These are phyloP conservation scores for Hypoxylon sp. DNA, from an alignment of 2,329 filamentous ascomycete genomes.

Conservation along the genomic window DNA sequence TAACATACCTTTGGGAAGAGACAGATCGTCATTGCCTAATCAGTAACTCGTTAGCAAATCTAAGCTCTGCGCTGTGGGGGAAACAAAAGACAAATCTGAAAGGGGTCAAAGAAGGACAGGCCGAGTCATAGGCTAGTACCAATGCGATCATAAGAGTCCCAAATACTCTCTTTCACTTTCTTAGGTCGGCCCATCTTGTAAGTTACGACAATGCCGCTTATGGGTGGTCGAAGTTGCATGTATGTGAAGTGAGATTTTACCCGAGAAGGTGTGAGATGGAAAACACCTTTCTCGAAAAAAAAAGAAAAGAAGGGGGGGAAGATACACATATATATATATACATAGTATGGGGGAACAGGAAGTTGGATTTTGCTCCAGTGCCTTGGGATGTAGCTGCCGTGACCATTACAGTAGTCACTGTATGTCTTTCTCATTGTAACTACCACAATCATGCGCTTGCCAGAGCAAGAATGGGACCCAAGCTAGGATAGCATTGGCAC, in stretches of 20 bases:
- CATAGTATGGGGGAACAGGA: not conserved
- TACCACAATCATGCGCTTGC: conserved; percentile 14
- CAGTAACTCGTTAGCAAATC: conserved; percentile 52
- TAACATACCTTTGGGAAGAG: conserved; percentile 71
- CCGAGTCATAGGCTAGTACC: conserved; percentile 19
- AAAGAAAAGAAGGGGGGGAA: not conserved
- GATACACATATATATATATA: not conserved
- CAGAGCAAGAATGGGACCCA: conserved; percentile 16
- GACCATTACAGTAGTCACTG: conserved; percentile 3
- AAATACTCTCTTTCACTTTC: conserved; percentile 20
- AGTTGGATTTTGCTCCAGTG: not conserved
- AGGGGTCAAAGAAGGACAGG: conserved; percentile 14
- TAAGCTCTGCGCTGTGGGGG: conserved; percentile 8
- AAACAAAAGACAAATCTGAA: conserved; percentile 10
- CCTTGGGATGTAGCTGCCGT: not conserved
- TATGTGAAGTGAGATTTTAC: not conserved
- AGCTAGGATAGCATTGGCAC: not conserved
- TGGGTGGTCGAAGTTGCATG: not conserved
- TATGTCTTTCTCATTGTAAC: conserved; percentile 13
- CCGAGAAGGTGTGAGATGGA: not conserved
- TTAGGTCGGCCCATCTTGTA: conserved; percentile 32
- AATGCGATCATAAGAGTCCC: conserved; percentile 14
- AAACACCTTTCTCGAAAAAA: not conserved
- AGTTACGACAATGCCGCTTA: conserved; percentile 13
- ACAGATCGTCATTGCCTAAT: conserved; percentile 73